Base-by-base conservation (phyloP, 768 basidiomycete species). In the Kwoniella heveanensis region DNA sequence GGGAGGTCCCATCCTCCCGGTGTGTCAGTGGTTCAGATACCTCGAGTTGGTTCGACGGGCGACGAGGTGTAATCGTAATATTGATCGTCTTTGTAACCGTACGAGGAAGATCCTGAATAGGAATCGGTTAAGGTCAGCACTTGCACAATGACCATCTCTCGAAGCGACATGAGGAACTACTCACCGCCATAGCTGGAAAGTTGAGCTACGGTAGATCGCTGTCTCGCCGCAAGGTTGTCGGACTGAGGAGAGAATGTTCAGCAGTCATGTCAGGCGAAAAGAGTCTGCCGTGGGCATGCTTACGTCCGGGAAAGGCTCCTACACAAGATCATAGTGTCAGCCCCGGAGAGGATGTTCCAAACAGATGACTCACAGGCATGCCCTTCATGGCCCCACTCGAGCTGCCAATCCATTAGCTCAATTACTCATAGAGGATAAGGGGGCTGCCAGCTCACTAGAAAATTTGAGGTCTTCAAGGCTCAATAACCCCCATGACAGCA, bases 381-480 rank as follows among this genome's bases (percentile, higher is more conserved):
- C 74, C 74, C 54, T 73, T 66, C 51, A 58, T 54, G n/a, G 67
- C n/a, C 12, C 74, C 74, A n/a, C 55, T 55, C 9, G 74, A 70
- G 54, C 73, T 75, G 54, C 25, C 7, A 32, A 6, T 6, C 7
- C 32, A 13, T 32, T 32, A 32, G 32, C 32, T 32, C 13, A 32
- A 13, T 32, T 13, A n/a, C n/a, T n/a, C n/a, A n/a, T n/a, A n/a
- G n/a, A 5, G 13, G 32, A 13, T 13, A 39, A 17, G n/a, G 17
- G 19, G 24, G 26, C 36, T 15, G 32, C 26, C 26, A 15, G 19
- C 47, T 56, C 26, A 77, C 76, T 77, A 73, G 67, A 77, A 77
- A 62, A 74, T 69, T 37, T 69, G 67, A 25, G 77, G 77, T 27
- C 77, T 52, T 76, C 77, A 79, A 27, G 65, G 55, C 58, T 77